Evolutionary conservation across 2,329 filamentous ascomycete species (phyloP).

Genomic region (Calonectria fujianensis): DNA sequence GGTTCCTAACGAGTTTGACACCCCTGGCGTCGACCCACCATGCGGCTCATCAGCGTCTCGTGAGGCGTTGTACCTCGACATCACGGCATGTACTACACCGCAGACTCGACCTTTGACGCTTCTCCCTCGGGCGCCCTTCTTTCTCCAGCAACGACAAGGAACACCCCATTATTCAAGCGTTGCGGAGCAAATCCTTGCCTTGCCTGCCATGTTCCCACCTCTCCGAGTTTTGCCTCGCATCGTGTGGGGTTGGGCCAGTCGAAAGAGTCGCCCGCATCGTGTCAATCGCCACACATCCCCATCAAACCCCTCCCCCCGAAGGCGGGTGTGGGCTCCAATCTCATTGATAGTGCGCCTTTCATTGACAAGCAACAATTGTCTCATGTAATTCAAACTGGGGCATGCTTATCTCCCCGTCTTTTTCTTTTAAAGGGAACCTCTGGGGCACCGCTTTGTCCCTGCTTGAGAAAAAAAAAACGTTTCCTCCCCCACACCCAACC

Average conservation of each 20-base stretch:
- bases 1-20: neutral
- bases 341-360: constrained; percentile 29
- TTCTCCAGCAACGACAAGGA: constrained; percentile 3
- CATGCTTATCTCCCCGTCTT: neutral
- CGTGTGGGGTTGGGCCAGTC: constrained; percentile 21
- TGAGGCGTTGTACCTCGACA: constrained; percentile 7
- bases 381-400: constrained; percentile 27
- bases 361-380: constrained; percentile 18
- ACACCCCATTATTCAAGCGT: constrained; percentile 14
- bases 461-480: constrained; percentile 8
- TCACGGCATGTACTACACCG: constrained; percentile 12
- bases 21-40: neutral
- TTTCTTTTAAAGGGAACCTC: constrained; percentile 23
- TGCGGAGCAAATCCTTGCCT: constrained; percentile 20
- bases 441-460: constrained; percentile 19
- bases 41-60: constrained; percentile 24
- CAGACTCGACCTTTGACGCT: neutral
- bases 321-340: constrained; percentile 31
- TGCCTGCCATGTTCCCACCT: constrained; percentile 1
- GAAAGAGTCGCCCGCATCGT: neutral
- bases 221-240: constrained; percentile 29
- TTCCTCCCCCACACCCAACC: constrained; percentile 22
- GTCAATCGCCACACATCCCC: constrained; percentile 28
- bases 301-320: neutral
- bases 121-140: neutral